These are phyloP conservation scores for Grosmannia clavigera DNA, from an alignment of 2,329 filamentous ascomycete genomes.

Conservation along the genomic window DNA sequence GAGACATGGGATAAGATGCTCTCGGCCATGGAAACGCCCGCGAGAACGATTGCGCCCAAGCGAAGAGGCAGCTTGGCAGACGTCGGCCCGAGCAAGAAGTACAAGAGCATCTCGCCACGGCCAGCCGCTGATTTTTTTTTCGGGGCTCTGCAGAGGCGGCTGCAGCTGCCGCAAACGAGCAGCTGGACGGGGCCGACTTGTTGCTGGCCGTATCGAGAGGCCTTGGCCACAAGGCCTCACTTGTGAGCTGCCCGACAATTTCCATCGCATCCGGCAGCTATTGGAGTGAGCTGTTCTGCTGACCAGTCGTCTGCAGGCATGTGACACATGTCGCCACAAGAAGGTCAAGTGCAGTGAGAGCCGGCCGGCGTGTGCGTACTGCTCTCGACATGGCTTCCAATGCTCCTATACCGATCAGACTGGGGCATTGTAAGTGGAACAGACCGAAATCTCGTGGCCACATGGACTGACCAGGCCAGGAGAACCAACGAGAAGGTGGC, in stretches of 20 bases:
- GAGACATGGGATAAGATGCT: background rate
- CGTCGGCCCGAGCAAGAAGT: background rate
- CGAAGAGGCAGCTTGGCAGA: background rate
- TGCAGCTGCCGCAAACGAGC: too few relatives aligned
- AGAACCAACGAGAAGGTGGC: background rate
- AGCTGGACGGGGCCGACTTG: too few relatives aligned
- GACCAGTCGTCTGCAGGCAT: background rate
- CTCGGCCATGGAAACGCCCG: background rate
- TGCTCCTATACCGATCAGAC: background rate
- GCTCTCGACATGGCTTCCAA: background rate
- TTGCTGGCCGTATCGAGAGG: background rate
- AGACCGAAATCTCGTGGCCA: too few relatives aligned
- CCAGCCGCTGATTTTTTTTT: background rate
- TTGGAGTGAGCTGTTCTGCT: background rate
- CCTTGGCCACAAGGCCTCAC: background rate
- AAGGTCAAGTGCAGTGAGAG: slow-evolving; percentile 2
- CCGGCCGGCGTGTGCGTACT: background rate
- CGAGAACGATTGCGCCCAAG: background rate
- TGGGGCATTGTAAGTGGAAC: background rate
- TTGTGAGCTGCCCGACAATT: background rate
- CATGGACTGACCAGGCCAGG: background rate
- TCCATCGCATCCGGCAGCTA: background rate
- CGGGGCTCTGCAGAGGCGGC: too few relatives aligned
- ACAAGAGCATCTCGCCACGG: background rate
- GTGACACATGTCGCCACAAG: slow-evolving; percentile 1